These are phyloP conservation scores for Pseudogymnoascus sp. DNA, from an alignment of 2,329 filamentous ascomycete species.

Conservation along the genomic window DNA sequence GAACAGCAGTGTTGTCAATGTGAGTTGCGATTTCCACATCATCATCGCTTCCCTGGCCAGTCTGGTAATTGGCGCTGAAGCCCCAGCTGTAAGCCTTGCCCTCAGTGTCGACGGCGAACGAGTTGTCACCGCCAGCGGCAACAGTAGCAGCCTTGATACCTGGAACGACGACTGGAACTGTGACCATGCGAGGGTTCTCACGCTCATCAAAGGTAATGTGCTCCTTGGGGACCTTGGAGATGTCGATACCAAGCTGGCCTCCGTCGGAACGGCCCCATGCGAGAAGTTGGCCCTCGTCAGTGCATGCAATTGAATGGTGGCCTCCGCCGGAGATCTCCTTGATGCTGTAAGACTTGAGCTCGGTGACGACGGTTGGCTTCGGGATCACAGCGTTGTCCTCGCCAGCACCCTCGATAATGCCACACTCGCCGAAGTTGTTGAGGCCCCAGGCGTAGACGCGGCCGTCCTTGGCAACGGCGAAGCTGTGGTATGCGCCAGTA, in stretches of 20 bases:
- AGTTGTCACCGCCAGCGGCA: constrained; percentile 63
- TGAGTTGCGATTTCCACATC: constrained; percentile 69
- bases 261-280: constrained; percentile 53
- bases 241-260: constrained; percentile 48
- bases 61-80: constrained; percentile 74
- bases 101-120: constrained; percentile 58
- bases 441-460: constrained; percentile 75
- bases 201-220: constrained; percentile 57
- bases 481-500: constrained; percentile 70
- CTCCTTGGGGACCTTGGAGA: constrained; percentile 46
- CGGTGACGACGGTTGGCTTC: constrained; percentile 59
- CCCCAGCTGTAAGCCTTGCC: constrained; percentile 73
- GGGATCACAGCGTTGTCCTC: constrained; percentile 64
- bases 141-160: constrained; percentile 49
- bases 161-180: constrained; percentile 53
- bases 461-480: constrained; percentile 61
- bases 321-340: constrained; percentile 60
- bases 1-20: constrained; percentile 78
- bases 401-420: constrained; percentile 53
- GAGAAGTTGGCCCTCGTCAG: constrained; percentile 47
- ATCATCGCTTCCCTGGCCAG: constrained; percentile 67
- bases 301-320: constrained; percentile 66
- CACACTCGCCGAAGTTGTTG: constrained; percentile 81
- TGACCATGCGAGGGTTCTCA: constrained; percentile 62
- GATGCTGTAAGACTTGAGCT: constrained; percentile 57